phyloP scores from a whole-genome alignment of 108 stramenopile genomes.

The Cyclotella baltica region DNA sequence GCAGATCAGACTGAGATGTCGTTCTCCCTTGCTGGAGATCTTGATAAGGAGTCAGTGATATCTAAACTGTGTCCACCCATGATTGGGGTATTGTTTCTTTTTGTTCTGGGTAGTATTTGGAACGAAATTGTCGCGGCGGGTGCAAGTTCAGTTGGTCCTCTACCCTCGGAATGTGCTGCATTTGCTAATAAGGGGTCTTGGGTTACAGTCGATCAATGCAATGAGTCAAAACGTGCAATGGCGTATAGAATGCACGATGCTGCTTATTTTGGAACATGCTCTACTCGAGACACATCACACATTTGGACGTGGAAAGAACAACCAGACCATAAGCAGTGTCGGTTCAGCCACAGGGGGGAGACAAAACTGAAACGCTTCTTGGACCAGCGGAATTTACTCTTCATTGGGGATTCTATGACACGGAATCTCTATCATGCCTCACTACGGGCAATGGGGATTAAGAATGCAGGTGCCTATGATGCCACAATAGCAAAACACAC shows the following conservation, averaged over 20 bases:
- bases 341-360: slow-evolving; percentile 72
- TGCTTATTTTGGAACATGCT: slow-evolving; percentile 67
- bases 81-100: slow-evolving; percentile 55
- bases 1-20: slow-evolving; percentile 32
- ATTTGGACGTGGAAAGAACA: slow-evolving; percentile 80
- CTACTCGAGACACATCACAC: slow-evolving; percentile 42
- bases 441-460: slow-evolving; percentile 68
- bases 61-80: slow-evolving; percentile 39
- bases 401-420: slow-evolving; percentile 85
- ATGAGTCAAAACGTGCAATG: slow-evolving; percentile 70
- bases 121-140: slow-evolving; percentile 66
- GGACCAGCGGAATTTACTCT: slow-evolving; percentile 61
- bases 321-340: slow-evolving; percentile 62
- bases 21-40: slow-evolving; percentile 11
- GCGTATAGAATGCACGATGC: slow-evolving; percentile 70
- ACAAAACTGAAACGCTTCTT: slow-evolving; percentile 61
- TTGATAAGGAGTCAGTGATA: slow-evolving; percentile 19
- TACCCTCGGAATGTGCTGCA: slow-evolving; percentile 63
- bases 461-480: slow-evolving; percentile 75
- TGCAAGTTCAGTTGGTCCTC: slow-evolving; percentile 62
- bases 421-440: slow-evolving; percentile 81
- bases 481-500: slow-evolving; percentile 71
- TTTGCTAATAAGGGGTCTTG: slow-evolving; percentile 77
- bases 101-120: slow-evolving; percentile 65
- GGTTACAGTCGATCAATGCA: slow-evolving; percentile 83